Percentiles rank a stretch among this genome's conserved stretches.
phyloP scores from a whole-genome alignment of 495 filamentous ascomycete species.

The Pyrenula massariospora region DNA sequence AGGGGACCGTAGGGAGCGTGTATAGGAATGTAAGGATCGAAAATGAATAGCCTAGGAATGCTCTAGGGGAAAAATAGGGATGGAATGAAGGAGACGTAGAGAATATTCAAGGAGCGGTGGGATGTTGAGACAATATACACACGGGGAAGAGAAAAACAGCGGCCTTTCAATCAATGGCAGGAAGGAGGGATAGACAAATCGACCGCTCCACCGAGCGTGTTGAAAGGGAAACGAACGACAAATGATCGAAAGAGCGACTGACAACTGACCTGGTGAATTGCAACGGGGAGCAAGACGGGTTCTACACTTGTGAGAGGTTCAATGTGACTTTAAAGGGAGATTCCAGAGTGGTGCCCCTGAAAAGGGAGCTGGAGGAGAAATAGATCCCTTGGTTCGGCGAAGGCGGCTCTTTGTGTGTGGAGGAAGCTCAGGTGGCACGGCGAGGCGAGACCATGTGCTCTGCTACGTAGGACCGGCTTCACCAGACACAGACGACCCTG shows the following conservation, averaged over 20 bases:
- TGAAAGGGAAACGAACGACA: neutral
- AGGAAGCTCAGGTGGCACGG: neutral
- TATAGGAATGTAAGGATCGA: constrained; percentile 16
- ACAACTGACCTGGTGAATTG: neutral
- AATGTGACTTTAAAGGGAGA: neutral
- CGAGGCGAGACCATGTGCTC: neutral
- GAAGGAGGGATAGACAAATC: neutral
- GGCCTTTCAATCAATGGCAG: neutral
- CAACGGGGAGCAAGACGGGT: neutral
- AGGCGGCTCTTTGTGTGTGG: neutral
- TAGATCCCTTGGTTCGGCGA: neutral
- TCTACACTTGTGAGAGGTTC: neutral
- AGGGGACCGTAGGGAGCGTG: constrained; percentile 6
- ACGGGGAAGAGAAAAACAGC: neutral
- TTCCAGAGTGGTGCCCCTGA: neutral
- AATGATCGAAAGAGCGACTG: neutral
- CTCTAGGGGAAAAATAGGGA: neutral
- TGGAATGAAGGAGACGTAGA: constrained; percentile 1
- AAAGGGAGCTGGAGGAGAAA: neutral
- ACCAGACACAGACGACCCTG: neutral
- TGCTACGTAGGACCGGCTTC: neutral
- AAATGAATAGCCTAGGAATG: constrained; percentile 7
- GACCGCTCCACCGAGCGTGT: neutral
- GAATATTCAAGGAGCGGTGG: constrained; percentile 12
- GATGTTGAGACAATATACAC: neutral